phyloP scores from a whole-genome alignment of 805 yeast genomes.

The Wickerhamiella lipophila region DNA sequence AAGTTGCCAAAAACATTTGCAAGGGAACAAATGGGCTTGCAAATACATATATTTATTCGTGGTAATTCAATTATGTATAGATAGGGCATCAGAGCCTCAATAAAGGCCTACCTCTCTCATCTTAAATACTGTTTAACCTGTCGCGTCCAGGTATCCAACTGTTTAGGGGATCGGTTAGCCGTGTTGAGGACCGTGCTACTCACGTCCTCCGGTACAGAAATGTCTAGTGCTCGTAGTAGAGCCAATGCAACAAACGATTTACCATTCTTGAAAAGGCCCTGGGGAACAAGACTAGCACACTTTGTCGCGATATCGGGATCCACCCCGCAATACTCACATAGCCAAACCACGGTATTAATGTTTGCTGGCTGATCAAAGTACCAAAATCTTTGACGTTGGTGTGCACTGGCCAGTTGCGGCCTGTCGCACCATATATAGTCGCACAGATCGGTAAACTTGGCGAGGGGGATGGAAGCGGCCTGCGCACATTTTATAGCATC shows the following conservation, averaged over 20 bases:
- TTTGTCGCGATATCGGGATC: neutral
- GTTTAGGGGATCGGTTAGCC: neutral
- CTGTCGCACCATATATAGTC: slow-evolving; percentile 4
- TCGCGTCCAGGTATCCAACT: neutral
- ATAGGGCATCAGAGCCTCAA: too few relatives aligned
- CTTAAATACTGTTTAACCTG: neutral
- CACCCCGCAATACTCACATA: neutral
- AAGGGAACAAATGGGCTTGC: slow-evolving; percentile 8
- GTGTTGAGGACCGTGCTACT: neutral
- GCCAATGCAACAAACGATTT: neutral
- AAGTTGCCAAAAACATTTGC: neutral
- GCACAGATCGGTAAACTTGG: neutral
- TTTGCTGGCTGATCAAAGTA: neutral
- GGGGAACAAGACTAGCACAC: neutral
- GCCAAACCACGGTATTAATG: neutral
- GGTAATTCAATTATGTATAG: neutral
- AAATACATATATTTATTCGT: slow-evolving; percentile 5
- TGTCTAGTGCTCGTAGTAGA: neutral
- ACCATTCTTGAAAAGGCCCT: neutral
- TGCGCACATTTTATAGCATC: neutral
- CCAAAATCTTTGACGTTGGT: neutral
- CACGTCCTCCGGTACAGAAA: neutral
- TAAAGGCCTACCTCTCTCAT: too few relatives aligned
- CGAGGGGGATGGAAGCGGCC: neutral
- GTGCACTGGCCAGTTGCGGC: neutral